Conservation (phyloP, 148 eudicot species). For the Gaultheria prostrata region DNA sequence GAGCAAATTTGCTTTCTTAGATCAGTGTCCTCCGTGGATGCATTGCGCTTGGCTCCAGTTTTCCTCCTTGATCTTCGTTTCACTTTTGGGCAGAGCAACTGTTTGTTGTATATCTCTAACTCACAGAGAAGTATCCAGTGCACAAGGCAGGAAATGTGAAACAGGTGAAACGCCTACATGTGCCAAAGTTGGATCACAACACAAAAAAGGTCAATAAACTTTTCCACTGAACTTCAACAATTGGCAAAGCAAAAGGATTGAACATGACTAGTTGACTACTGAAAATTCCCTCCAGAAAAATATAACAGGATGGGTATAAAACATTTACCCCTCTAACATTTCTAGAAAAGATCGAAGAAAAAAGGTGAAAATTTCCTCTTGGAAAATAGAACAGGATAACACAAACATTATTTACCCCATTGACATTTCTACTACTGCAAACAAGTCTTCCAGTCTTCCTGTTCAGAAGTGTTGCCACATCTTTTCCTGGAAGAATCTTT, state of each 20-base stretch:
- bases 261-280: not conserved
- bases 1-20: constrained; percentile 36
- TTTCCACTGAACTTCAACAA: not conserved
- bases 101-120: constrained; percentile 50
- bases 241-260: not conserved
- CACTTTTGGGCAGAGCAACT: constrained; percentile 35
- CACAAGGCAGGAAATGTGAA: constrained; percentile 82
- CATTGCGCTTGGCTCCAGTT: constrained; percentile 34
- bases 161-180: constrained; percentile 82
- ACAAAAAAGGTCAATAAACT: not conserved
- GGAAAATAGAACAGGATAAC: not conserved
- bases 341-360: not conserved
- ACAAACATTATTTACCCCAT: constrained; percentile 57
- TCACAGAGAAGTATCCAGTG: constrained; percentile 91
- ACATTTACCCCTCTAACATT: not conserved
- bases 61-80: constrained; percentile 47
- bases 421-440: constrained; percentile 77
- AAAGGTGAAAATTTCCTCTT: not conserved
- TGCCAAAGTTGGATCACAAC: not conserved
- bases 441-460: constrained; percentile 74
- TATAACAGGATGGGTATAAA: not conserved
- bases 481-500: constrained; percentile 91
- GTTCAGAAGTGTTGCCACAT: constrained; percentile 79
- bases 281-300: not conserved
- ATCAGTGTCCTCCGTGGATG: constrained; percentile 29